These are phyloP conservation scores for Earliella scabrosa DNA, from an alignment of 1,284 basidiomycete genomes.

Conservation along the genomic window DNA sequence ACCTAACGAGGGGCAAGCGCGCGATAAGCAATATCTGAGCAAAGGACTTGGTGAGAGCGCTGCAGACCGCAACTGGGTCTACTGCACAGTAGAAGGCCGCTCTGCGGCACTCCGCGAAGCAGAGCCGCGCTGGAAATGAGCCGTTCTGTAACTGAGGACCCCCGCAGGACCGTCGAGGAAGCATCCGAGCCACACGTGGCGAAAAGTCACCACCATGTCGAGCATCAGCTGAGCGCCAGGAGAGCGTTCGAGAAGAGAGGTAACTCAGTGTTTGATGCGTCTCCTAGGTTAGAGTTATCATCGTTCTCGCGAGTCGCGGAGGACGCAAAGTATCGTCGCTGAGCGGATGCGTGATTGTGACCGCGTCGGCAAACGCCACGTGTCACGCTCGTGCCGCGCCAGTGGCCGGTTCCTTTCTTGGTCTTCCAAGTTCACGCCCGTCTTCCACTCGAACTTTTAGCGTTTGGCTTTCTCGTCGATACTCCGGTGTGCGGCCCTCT, in stretches of 20 bases:
- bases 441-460: neutral
- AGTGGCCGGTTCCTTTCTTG: conserved; percentile 5
- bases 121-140: too few species aligned
- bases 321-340: neutral
- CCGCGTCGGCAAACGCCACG: neutral
- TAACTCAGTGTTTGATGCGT: neutral
- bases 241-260: neutral
- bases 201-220: too few species aligned
- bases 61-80: too few species aligned
- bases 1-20: conserved; percentile 5
- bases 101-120: neutral
- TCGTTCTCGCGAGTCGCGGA: too few species aligned
- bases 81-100: neutral
- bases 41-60: too few species aligned
- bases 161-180: too few species aligned
- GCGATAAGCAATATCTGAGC: conserved; percentile 28
- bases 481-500: conserved; percentile 1
- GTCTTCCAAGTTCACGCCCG: neutral
- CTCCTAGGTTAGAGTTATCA: neutral
- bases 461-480: neutral
- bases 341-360: neutral
- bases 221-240: neutral
- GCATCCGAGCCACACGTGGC: too few species aligned
- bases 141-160: too few species aligned
- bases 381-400: neutral